Evolutionary conservation across 177 flowering plant species (phyloP).

Genomic region (Vitis hybrid): DNA sequence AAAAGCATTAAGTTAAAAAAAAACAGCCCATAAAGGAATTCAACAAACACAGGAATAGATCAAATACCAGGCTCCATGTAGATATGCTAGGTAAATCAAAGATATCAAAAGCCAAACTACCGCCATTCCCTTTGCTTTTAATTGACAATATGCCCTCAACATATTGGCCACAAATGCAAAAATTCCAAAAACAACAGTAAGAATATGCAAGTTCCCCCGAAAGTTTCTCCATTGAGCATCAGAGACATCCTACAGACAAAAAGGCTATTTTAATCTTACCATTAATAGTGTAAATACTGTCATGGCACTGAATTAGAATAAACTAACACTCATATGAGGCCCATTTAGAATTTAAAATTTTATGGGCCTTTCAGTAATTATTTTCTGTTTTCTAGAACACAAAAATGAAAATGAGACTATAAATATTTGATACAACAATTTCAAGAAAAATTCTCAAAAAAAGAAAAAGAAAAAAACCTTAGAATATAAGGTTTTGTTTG

Average conservation of each 20-base stretch:
- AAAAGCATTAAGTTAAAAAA: background rate
- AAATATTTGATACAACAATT: too few relatives aligned
- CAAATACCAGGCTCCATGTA: conserved; percentile 89
- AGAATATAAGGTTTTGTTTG: too few relatives aligned
- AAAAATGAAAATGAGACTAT: too few relatives aligned
- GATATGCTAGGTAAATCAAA: conserved; percentile 60
- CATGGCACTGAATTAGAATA: background rate
- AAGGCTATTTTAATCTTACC: background rate
- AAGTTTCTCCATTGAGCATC: conserved; percentile 98
- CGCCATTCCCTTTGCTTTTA: conserved; percentile 78
- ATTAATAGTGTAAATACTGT: background rate
- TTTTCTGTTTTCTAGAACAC: too few relatives aligned
- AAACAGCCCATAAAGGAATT: background rate
- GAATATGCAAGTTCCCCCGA: conserved; percentile 75
- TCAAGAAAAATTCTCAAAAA: too few relatives aligned
- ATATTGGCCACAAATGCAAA: conserved; percentile 54
- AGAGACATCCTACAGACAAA: conserved; percentile 65
- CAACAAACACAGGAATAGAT: background rate
- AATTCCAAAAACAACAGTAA: conserved; percentile 60
- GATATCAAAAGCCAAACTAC: conserved; percentile 76
- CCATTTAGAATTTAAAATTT: too few relatives aligned
- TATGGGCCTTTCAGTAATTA: too few relatives aligned
- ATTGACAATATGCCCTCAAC: conserved; percentile 32
- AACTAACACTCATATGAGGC: background rate
- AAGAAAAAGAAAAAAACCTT: too few relatives aligned